phyloP scores from a whole-genome alignment of 2,329 filamentous ascomycete species.

The Calonectria leucothoes region DNA sequence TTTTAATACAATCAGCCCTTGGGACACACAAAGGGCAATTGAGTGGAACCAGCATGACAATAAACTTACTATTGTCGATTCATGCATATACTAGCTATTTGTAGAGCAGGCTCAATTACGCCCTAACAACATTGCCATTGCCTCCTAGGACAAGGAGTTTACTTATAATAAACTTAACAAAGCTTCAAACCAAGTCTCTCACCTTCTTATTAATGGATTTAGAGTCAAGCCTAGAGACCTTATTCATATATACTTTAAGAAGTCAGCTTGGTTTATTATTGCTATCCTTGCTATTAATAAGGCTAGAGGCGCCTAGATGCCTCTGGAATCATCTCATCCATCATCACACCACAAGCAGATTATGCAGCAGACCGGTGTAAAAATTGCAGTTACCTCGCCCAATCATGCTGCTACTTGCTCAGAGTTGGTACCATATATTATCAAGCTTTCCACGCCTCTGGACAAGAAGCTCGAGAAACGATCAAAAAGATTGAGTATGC shows the following conservation, averaged over 20 bases:
- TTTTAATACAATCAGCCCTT: neutral
- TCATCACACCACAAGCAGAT: neutral
- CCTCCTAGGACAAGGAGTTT: constrained; percentile 41
- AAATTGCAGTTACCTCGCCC: neutral
- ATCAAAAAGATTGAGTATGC: constrained; percentile 3
- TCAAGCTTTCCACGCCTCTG: neutral
- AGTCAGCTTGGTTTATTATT: constrained; percentile 4
- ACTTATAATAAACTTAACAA: constrained; percentile 33
- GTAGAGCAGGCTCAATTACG: constrained; percentile 5
- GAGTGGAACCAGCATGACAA: neutral
- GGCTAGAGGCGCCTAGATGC: constrained; percentile 6
- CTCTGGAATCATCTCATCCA: constrained; percentile 5
- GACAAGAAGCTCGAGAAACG: neutral
- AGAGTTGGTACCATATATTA: neutral
- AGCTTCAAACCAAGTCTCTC: constrained; percentile 10
- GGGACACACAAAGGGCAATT: neutral
- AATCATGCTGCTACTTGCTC: neutral
- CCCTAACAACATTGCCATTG: constrained; percentile 30
- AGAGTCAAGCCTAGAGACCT: constrained; percentile 16
- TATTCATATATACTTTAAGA: constrained; percentile 23
- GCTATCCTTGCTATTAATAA: constrained; percentile 12
- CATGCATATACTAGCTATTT: constrained; percentile 35
- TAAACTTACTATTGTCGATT: neutral
- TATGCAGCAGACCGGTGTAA: neutral
- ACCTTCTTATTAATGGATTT: constrained; percentile 10